These are phyloP conservation scores for Carnegiea gigantea DNA, from an alignment of 179 eudicot genomes.

Conservation along the genomic window DNA sequence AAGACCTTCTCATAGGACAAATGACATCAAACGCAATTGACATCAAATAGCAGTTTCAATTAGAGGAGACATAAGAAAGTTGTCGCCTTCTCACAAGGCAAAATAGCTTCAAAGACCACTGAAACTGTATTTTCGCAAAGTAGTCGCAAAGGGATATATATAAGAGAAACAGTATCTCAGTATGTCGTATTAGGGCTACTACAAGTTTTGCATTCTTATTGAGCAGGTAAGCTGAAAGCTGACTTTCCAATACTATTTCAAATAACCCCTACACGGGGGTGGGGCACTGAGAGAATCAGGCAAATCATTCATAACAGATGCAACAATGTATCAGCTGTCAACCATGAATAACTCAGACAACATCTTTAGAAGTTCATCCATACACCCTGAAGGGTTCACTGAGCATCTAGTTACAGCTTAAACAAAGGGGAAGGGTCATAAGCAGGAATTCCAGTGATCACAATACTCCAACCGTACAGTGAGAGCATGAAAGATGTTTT, in stretches of 20 bases:
- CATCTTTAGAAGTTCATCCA: neutral
- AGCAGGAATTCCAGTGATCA: neutral
- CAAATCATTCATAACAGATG: no score
- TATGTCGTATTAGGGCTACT: neutral
- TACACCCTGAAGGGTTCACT: neutral
- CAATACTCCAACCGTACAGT: neutral
- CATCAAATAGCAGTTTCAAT: no score
- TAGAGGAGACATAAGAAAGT: no score
- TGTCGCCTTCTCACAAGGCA: no score
- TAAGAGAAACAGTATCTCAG: neutral
- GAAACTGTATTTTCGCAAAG: no score
- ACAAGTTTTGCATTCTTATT: neutral
- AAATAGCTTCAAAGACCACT: no score
- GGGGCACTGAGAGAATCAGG: no score
- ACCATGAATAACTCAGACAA: neutral
- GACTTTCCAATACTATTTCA: neutral
- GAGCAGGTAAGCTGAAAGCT: neutral
- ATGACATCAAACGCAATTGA: no score
- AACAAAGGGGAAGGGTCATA: neutral
- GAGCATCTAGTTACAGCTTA: neutral
- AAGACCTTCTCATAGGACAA: no score
- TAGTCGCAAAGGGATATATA: no score
- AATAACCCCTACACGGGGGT: no score
- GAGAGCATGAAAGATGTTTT: neutral
- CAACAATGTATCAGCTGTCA: no score